Conservation (phyloP, 2,329 filamentous ascomycete genomes). For the Beauveria sp. region DNA sequence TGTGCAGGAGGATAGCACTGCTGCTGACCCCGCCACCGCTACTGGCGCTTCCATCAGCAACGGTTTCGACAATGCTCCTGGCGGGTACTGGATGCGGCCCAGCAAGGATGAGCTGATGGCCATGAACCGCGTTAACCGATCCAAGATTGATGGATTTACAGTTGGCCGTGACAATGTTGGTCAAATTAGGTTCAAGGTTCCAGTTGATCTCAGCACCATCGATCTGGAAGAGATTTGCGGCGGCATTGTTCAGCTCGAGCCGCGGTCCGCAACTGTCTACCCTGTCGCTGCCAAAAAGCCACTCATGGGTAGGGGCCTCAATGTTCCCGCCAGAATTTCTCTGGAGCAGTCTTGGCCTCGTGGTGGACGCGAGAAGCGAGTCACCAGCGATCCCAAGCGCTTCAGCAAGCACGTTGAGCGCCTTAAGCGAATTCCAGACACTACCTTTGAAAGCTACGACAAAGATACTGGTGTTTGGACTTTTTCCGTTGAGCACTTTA, state of each 20-base stretch:
- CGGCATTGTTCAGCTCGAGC: conserved; percentile 66
- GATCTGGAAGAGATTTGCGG: conserved; percentile 74
- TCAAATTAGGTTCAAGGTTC: conserved; percentile 69
- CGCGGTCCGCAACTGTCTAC: conserved; percentile 84
- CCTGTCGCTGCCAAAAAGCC: conserved; percentile 70
- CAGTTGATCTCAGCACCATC: conserved; percentile 74
- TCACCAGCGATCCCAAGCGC: conserved; percentile 48
- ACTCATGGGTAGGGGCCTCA: conserved; percentile 76
- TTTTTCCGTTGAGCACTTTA: conserved; percentile 94
- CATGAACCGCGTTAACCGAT: conserved; percentile 73
- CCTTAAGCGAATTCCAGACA: conserved; percentile 71
- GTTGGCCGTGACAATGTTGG: conserved; percentile 81
- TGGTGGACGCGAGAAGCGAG: conserved; percentile 46
- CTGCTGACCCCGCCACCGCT: conserved; percentile 24
- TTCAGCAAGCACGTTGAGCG: conserved; percentile 77
- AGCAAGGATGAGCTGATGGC: conserved; percentile 64
- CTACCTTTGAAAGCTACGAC: conserved; percentile 76
- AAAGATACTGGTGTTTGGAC: conserved; percentile 76
- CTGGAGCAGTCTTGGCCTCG: conserved; percentile 92
- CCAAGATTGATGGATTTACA: conserved; percentile 64
- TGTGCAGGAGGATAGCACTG: conserved; percentile 62
- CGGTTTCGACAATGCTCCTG: conserved; percentile 45
- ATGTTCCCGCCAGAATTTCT: conserved; percentile 81
- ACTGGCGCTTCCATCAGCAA: conserved; percentile 13
- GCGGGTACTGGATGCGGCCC: conserved; percentile 83